Conservation (phyloP, 768 basidiomycete species). For the Plicaturopsis crispa region DNA sequence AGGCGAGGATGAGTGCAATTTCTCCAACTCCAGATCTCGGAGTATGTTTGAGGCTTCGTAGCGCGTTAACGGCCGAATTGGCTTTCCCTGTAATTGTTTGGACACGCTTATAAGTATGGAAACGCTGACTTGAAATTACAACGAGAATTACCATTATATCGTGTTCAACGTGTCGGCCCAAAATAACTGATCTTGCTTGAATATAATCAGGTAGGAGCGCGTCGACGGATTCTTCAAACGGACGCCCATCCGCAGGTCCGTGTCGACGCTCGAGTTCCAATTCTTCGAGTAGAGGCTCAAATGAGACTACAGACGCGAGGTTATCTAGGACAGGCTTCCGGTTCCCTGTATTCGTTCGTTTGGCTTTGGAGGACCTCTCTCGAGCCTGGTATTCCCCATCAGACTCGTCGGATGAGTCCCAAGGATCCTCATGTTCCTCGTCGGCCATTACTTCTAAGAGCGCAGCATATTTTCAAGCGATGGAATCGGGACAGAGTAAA, state of each 20-base stretch:
- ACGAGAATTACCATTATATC: conserved; percentile 15
- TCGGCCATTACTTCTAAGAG: too few species aligned
- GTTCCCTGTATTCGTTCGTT: background rate
- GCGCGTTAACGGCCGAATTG: conserved; percentile 32
- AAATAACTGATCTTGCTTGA: conserved; percentile 19
- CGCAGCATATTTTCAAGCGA: too few species aligned
- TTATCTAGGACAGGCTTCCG: background rate
- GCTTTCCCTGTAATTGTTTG: conserved; percentile 20
- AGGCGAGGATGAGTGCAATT: conserved; percentile 7
- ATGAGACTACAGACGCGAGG: background rate
- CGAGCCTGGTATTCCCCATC: background rate
- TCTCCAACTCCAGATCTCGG: conserved; percentile 6
- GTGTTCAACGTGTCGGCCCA: conserved; percentile 12
- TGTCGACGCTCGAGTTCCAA: conserved; percentile 1
- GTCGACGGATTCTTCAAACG: conserved; percentile 28
- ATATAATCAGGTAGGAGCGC: conserved; percentile 25
- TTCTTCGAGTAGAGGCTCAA: background rate
- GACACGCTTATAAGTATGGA: background rate
- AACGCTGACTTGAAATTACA: conserved; percentile 6
- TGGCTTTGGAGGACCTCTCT: background rate
- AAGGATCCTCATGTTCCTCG: too few species aligned
- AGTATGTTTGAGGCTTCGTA: conserved; percentile 30
- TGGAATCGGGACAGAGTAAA: too few species aligned
- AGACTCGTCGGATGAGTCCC: background rate
- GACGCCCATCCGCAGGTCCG: conserved; percentile 5